A percentile compares a stretch with the other conserved stretches of the same genome.
Evolutionary conservation across 140 eudicot species (phyloP).

Genomic region (Stevia rebaudiana): DNA sequence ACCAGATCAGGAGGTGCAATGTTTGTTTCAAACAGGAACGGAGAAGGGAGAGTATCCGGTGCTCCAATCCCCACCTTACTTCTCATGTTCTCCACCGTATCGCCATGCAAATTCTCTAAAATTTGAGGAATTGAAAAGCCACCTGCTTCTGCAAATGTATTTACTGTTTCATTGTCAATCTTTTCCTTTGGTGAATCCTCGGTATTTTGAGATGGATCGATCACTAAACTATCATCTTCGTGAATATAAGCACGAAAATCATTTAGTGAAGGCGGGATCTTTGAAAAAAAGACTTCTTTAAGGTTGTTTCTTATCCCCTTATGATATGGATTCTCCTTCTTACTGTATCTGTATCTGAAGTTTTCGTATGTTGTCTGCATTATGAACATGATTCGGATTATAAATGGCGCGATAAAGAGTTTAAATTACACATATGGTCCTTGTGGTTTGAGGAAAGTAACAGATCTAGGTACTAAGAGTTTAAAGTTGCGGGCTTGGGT

Average conservation of each 20-base stretch:
- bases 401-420: too few relatives aligned
- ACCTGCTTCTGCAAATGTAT: conserved; percentile 37
- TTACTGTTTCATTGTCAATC: conserved; percentile 59
- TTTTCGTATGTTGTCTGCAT: conserved; percentile 96
- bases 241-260: conserved; percentile 51
- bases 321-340: conserved; percentile 80
- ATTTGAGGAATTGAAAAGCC: conserved; percentile 65
- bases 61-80: conserved; percentile 32
- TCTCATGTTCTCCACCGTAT: conserved; percentile 35
- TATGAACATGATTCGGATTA: conserved; percentile 3
- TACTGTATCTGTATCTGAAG: conserved; percentile 70
- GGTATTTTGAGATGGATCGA: conserved; percentile 36
- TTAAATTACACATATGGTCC: too few relatives aligned
- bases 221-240: conserved; percentile 48
- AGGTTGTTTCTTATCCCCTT: conserved; percentile 56
- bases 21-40: conserved; percentile 23
- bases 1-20: conserved; percentile 16
- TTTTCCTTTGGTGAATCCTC: conserved; percentile 53
- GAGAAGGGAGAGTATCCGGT: conserved; percentile 29
- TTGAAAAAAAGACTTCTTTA: conserved; percentile 61
- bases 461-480: too few relatives aligned
- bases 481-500: too few relatives aligned
- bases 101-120: conserved; percentile 48
- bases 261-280: conserved; percentile 65
- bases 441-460: too few relatives aligned